A percentile compares a stretch with the other conserved stretches of the same genome.
Evolutionary conservation across 768 basidiomycete species (phyloP).

Genomic region (Suillus decipiens): DNA sequence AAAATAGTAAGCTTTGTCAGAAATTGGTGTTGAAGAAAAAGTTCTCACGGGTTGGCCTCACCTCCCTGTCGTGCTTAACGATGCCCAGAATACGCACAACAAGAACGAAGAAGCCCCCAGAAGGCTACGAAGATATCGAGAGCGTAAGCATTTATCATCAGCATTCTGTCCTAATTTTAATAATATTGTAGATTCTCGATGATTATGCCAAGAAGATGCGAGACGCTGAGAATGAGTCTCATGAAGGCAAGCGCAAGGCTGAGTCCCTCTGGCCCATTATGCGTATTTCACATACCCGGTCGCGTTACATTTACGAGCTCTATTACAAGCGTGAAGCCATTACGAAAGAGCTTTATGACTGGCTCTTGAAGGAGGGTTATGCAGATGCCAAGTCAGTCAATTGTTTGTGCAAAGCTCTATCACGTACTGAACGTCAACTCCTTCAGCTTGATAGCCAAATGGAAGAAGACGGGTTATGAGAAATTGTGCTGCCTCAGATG

Average conservation of each 20-base stretch:
- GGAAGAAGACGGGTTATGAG: conserved; percentile 99
- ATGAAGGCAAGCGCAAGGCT: conserved; percentile 96
- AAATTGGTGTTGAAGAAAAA: conserved; percentile 7
- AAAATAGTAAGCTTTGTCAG: conserved; percentile 18
- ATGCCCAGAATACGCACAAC: conserved; percentile 96
- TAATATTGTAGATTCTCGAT: conserved; percentile 73
- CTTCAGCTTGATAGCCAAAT: conserved; percentile 91
- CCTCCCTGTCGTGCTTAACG: conserved; percentile 23
- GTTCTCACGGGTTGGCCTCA: conserved; percentile 21
- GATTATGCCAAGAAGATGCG: conserved; percentile 99
- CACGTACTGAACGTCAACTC: conserved; percentile 11
- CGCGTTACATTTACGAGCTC: conserved; percentile 95
- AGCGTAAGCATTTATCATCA: conserved; percentile 43
- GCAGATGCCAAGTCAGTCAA: conserved; percentile 88
- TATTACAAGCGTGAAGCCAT: conserved; percentile 99
- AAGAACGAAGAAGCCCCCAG: conserved; percentile 92
- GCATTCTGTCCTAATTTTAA: conserved; percentile 12
- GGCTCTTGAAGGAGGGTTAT: conserved; percentile 96
- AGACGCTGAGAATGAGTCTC: conserved; percentile 97
- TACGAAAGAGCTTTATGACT: conserved; percentile 91
- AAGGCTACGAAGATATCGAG: conserved; percentile 95
- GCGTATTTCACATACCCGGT: conserved; percentile 95
- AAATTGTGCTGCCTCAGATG: conserved; percentile 97
- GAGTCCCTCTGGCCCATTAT: conserved; percentile 97
- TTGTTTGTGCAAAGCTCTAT: conserved; percentile 1